A percentile compares a stretch with the other conserved stretches of the same genome.
These are phyloP conservation scores for Yarrowia galli DNA, from an alignment of 1,139 yeast genomes.

Conservation along the genomic window DNA sequence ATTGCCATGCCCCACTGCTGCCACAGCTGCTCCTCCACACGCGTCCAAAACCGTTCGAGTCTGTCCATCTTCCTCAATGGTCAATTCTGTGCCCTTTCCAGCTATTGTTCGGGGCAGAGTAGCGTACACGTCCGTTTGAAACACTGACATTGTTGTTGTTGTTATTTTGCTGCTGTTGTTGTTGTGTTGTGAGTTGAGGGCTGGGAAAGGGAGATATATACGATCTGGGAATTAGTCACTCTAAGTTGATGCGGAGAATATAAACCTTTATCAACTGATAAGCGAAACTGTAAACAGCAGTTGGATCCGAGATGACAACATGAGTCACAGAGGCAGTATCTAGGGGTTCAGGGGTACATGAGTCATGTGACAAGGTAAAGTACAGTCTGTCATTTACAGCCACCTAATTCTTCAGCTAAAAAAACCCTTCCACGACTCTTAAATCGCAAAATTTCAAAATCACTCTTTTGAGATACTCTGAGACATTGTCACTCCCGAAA, in stretches of 20 bases:
- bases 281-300: slow-evolving; percentile 1
- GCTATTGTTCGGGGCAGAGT: slow-evolving; percentile 17
- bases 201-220: background rate
- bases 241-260: background rate
- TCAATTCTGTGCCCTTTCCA: slow-evolving; percentile 12
- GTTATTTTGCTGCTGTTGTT: background rate
- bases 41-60: slow-evolving; percentile 10
- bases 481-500: background rate
- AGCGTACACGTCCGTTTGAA: slow-evolving; percentile 18
- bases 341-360: background rate
- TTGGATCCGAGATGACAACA: background rate
- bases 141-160: slow-evolving; percentile 9
- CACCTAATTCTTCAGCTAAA: background rate
- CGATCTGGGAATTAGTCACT: background rate
- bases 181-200: background rate
- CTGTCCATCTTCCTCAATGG: slow-evolving; percentile 21
- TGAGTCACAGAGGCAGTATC: background rate
- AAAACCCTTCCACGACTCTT: background rate
- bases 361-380: no score
- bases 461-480: background rate
- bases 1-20: slow-evolving; percentile 31
- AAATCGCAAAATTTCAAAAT: background rate
- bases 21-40: slow-evolving; percentile 38
- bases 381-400: background rate
- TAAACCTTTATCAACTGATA: slow-evolving; percentile 7